Conservation (phyloP, 1,284 basidiomycete species). For the Filobasidium uniguttulatum region DNA sequence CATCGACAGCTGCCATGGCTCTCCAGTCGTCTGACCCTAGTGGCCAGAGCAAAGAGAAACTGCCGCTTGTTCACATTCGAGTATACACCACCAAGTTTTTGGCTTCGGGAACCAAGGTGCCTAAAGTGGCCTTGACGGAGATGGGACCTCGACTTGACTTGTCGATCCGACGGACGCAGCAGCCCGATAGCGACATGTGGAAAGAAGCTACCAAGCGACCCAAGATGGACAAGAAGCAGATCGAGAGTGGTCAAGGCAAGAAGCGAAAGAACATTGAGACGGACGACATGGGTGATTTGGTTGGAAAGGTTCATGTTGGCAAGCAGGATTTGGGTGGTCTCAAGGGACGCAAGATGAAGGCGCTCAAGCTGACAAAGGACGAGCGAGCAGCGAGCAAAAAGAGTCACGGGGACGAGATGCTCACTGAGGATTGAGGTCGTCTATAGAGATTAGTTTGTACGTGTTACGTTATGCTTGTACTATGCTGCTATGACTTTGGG, state of each 20-base stretch:
- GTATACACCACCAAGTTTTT: slow-evolving; percentile 67
- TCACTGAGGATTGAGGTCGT: too few relatives aligned
- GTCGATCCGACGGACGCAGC: slow-evolving; percentile 56
- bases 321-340: slow-evolving; percentile 77
- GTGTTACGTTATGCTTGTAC: too few relatives aligned
- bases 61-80: slow-evolving; percentile 77
- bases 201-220: slow-evolving; percentile 69
- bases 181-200: slow-evolving; percentile 63
- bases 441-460: too few relatives aligned
- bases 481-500: too few relatives aligned
- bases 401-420: slow-evolving; percentile 6
- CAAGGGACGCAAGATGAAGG: slow-evolving; percentile 46
- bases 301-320: slow-evolving; percentile 76
- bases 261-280: slow-evolving; percentile 91
- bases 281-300: slow-evolving; percentile 94
- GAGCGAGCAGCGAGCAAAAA: slow-evolving; percentile 18
- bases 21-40: slow-evolving; percentile 25
- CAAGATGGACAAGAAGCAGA: slow-evolving; percentile 70
- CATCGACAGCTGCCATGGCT: slow-evolving; percentile 22
- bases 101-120: slow-evolving; percentile 60
- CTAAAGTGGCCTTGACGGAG: slow-evolving; percentile 65
- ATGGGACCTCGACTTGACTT: slow-evolving; percentile 91
- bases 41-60: slow-evolving; percentile 23
- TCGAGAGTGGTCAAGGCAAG: slow-evolving; percentile 77
- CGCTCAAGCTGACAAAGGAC: slow-evolving; percentile 23